Percentiles rank a stretch among this genome's conserved stretches.
Conservation (phyloP, 2,329 filamentous ascomycete genomes). For the Trichoderma sp. region DNA sequence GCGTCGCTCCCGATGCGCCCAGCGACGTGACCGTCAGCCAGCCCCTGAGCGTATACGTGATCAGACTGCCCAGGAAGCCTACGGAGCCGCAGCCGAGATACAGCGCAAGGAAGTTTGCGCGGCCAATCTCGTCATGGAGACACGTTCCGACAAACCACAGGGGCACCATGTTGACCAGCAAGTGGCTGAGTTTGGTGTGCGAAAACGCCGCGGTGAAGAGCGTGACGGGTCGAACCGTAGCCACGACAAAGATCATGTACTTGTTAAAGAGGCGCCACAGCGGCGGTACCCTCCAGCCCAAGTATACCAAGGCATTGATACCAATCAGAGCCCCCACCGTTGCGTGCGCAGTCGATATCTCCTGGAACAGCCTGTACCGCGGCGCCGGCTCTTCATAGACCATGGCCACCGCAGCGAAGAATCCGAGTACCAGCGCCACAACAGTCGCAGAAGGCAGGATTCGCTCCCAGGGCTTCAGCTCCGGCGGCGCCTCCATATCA, state of each 20-base stretch:
- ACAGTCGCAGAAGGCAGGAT: slow-evolving; percentile 59
- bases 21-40: slow-evolving; percentile 57
- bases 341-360: slow-evolving; percentile 63
- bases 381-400: slow-evolving; percentile 59
- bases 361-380: slow-evolving; percentile 59
- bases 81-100: slow-evolving; percentile 63
- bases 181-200: slow-evolving; percentile 66
- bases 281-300: slow-evolving; percentile 66
- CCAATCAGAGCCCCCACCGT: slow-evolving; percentile 66
- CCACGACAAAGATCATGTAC: slow-evolving; percentile 68
- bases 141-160: slow-evolving; percentile 69
- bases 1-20: slow-evolving; percentile 69
- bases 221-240: slow-evolving; percentile 64
- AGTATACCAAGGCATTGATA: slow-evolving; percentile 61
- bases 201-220: slow-evolving; percentile 70
- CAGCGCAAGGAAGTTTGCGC: slow-evolving; percentile 69
- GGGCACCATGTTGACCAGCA: slow-evolving; percentile 65
- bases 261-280: slow-evolving; percentile 69
- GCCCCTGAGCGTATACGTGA: slow-evolving; percentile 51
- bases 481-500: slow-evolving; percentile 55
- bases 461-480: slow-evolving; percentile 55
- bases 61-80: slow-evolving; percentile 63
- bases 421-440: slow-evolving; percentile 50
- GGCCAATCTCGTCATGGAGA: slow-evolving; percentile 71
- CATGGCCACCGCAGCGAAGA: slow-evolving; percentile 49